Conservation (phyloP, 257 asterid species). For the Paulownia fortunei region DNA sequence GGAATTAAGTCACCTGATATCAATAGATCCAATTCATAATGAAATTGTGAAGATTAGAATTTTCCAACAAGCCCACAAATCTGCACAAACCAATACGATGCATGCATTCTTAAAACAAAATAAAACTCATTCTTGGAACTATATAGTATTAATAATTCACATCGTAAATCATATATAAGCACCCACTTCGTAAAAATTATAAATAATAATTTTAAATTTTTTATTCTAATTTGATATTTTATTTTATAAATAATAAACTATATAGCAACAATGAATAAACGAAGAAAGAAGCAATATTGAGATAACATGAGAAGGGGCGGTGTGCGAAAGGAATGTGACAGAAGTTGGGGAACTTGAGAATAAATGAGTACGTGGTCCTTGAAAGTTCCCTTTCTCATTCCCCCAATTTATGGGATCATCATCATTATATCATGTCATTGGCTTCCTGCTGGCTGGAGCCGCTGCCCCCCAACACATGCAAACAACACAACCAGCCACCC, state of each 20-base stretch:
- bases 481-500: background rate
- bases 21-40: background rate
- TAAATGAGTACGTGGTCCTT: constrained; percentile 39
- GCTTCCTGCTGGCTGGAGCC: background rate
- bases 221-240: too few relatives aligned
- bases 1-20: background rate
- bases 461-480: constrained; percentile 19
- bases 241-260: background rate
- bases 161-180: background rate
- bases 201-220: too few relatives aligned
- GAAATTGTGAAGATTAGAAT: background rate
- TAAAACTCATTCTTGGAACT: too few relatives aligned
- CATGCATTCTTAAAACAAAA: too few relatives aligned
- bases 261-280: background rate
- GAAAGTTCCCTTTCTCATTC: background rate
- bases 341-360: constrained; percentile 15
- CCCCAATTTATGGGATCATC: constrained; percentile 27
- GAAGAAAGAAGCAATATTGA: background rate
- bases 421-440: background rate
- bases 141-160: background rate
- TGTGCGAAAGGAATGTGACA: constrained; percentile 34
- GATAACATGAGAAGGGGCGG: constrained; percentile 23
- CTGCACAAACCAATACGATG: too few relatives aligned
- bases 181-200: background rate
- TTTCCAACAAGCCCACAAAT: too few relatives aligned